A percentile compares a stretch with the other conserved stretches of the same genome.
Evolutionary conservation across 352 stramenopile species (phyloP).

Genomic region (Thraustochytrium striatum): DNA sequence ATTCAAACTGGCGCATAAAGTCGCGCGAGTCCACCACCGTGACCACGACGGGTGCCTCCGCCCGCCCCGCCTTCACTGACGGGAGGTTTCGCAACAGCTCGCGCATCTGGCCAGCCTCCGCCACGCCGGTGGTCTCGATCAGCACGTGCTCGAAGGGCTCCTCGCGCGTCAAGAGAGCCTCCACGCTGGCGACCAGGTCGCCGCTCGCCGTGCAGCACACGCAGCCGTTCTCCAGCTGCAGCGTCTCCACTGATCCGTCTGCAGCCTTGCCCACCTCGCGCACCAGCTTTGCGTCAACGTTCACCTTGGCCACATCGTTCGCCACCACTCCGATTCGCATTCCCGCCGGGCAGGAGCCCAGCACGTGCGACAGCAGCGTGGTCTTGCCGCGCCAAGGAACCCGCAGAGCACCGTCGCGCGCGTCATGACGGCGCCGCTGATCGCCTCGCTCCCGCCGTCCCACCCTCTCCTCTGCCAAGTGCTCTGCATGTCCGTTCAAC

Average conservation of each 20-base stretch:
- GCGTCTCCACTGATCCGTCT: conserved; percentile 44
- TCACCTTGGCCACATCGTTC: conserved; percentile 70
- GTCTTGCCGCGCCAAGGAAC: conserved; percentile 61
- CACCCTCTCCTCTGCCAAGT: too few relatives aligned
- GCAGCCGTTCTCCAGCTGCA: conserved; percentile 73
- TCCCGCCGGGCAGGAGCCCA: conserved; percentile 58
- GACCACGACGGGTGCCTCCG: conserved; percentile 58
- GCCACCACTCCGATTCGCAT: conserved; percentile 67
- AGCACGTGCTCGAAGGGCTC: conserved; percentile 64
- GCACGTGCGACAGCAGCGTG: conserved; percentile 59
- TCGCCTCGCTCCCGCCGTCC: too few relatives aligned
- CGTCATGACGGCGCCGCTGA: neutral
- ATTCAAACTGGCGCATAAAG: conserved; percentile 58
- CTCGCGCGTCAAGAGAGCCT: conserved; percentile 53
- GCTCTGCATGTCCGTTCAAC: too few relatives aligned
- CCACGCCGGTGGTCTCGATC: conserved; percentile 67
- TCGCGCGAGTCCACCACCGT: conserved; percentile 67
- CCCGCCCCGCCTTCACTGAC: conserved; percentile 49
- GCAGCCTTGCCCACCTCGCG: neutral
- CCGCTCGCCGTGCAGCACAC: conserved; percentile 68
- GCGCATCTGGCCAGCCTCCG: conserved; percentile 62
- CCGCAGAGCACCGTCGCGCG: conserved; percentile 51
- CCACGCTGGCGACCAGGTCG: conserved; percentile 63
- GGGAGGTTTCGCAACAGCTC: conserved; percentile 59
- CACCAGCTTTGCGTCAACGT: conserved; percentile 71